Percentiles rank a stretch among this genome's conserved stretches.
phyloP scores from a whole-genome alignment of 768 basidiomycete species.

The Pholiota microspora region DNA sequence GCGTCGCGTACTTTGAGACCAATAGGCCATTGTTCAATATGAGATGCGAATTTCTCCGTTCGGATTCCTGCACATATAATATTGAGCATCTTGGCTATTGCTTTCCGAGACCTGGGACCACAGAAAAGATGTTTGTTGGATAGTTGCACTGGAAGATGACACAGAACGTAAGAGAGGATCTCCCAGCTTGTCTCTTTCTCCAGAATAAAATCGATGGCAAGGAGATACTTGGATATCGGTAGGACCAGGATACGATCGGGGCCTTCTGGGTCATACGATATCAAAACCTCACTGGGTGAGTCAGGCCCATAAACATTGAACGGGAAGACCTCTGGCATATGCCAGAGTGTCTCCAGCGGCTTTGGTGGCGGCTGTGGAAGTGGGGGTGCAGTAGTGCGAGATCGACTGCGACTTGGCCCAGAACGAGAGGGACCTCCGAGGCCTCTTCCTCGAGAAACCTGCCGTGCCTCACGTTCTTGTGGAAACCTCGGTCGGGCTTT shows the following conservation, averaged over 20 bases:
- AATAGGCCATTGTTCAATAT: conserved; percentile 57
- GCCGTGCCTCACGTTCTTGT: conserved; percentile 51
- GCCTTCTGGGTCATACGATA: conserved; percentile 58
- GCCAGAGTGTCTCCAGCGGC: conserved; percentile 57
- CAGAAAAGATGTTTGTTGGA: conserved; percentile 97
- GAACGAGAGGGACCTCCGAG: conserved; percentile 41
- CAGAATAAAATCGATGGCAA: conserved; percentile 59
- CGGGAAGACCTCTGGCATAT: conserved; percentile 60
- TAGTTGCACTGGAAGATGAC: conserved; percentile 87
- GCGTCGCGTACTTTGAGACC: conserved; percentile 76
- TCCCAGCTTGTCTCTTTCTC: conserved; percentile 88
- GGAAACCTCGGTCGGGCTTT: conserved; percentile 46
- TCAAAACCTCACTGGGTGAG: conserved; percentile 63
- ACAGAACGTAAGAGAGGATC: conserved; percentile 85
- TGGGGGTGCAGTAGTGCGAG: conserved; percentile 43
- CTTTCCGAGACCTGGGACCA: conserved; percentile 72
- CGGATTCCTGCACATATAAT: conserved; percentile 66
- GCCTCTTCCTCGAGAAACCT: conserved; percentile 51
- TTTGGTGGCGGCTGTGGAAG: conserved; percentile 30
- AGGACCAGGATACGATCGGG: conserved; percentile 48
- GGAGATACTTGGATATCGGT: conserved; percentile 74
- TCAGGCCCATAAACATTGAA: conserved; percentile 56
- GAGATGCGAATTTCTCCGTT: conserved; percentile 51
- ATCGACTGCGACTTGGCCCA: conserved; percentile 58
- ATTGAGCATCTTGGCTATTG: conserved; percentile 62